Conservation (phyloP, 148 eudicot species). For the Rhododendron molle region DNA sequence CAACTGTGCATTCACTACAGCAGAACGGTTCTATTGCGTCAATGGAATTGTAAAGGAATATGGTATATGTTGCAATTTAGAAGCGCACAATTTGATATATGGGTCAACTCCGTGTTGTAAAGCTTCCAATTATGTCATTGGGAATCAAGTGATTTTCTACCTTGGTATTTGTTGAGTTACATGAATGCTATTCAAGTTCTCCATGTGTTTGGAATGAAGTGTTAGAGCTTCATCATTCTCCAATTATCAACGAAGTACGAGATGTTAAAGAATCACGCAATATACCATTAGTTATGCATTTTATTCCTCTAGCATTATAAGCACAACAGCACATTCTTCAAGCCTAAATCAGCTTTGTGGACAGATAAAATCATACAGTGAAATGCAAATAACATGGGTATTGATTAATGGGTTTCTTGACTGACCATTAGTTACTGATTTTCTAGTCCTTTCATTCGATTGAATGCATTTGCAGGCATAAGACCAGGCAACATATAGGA, state of each 20-base stretch:
- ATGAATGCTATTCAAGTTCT: background rate
- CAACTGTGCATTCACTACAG: background rate
- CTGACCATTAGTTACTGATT: background rate
- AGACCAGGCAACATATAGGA: conserved; percentile 36
- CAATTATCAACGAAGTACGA: background rate
- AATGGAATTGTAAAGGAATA: background rate
- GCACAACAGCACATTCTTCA: background rate
- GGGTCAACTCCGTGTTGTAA: background rate
- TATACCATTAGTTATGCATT: background rate
- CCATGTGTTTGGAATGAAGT: background rate
- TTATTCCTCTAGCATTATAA: background rate
- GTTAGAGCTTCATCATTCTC: background rate
- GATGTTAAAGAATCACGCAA: background rate
- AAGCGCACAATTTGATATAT: background rate
- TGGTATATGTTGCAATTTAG: background rate
- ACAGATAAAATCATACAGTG: background rate
- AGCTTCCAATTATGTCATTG: background rate
- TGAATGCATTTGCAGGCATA: conserved; percentile 27
- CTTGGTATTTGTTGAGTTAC: background rate
- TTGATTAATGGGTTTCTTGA: background rate
- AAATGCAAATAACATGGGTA: background rate
- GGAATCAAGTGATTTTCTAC: background rate
- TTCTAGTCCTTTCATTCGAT: background rate
- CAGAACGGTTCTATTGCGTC: background rate
- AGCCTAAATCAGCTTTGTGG: background rate